Base-by-base conservation (phyloP, 2,329 filamentous ascomycete genomes). In the Fusarium guadeloupense region DNA sequence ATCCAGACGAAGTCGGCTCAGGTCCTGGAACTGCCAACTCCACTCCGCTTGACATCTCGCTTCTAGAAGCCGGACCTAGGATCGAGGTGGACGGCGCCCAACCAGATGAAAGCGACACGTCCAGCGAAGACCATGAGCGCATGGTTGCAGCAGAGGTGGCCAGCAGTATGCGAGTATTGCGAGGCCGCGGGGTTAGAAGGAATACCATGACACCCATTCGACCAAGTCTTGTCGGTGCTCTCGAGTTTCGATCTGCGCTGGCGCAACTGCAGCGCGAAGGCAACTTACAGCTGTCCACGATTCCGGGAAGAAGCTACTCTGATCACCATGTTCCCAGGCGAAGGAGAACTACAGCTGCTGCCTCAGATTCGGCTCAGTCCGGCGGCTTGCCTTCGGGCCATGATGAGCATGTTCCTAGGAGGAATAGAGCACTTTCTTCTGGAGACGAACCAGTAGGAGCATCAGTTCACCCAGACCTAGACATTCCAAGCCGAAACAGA, bases 161-260 rank as follows among this genome's bases (percentile, higher is more conserved):
- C 33, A 95, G 89, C 74, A 97, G 92, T 74, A 99, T 99, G 95
- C 90, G 94, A 52, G 83, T 98, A 23, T 88, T 87, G 64, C 86
- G 92, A 19, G 86, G 91, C 1, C 79, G 80, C 26, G 82, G 86
- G 40, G 83, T 83, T 38, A 84, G 87, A 61, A 86, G 89, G 64
- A 89, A 89, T 63, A 92, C 92, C 3, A 84, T 93, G 58, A 94
- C 89, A 7, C 90, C 93, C 0, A 97, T 99, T 60, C 85, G 95
- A 37, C 94, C 95, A 2, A 98, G 95, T 79, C 80, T 99, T 40
- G 89, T 99, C 4, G 95, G 95, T 37, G 95, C 92, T 9, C 81
- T 99, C 53, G 95, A 99, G 76, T 99, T 99, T 69, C 86, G 93
- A 67, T 94, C 94, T 3, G 89, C 97, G 4, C 80, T 99, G 39